phyloP scores from a whole-genome alignment of 257 asterid species.

The Gardenia jasminoides region DNA sequence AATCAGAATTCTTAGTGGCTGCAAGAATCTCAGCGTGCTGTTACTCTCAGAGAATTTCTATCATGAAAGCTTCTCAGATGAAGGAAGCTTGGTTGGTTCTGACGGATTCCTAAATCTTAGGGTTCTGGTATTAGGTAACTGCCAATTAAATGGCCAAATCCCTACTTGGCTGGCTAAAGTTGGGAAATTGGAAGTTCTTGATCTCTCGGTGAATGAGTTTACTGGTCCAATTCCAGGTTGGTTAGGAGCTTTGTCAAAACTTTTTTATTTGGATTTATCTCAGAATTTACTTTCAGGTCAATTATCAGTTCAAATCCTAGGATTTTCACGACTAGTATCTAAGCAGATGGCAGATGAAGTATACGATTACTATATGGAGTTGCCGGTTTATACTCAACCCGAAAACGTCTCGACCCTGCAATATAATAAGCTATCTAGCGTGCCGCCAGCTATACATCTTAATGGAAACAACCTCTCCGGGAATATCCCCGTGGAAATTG shows the following conservation, averaged over 20 bases:
- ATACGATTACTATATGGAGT: constrained; percentile 61
- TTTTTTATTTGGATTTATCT: constrained; percentile 87
- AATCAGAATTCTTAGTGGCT: constrained; percentile 51
- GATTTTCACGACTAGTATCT: constrained; percentile 51
- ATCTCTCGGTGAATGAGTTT: constrained; percentile 57
- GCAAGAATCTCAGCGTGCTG: constrained; percentile 66
- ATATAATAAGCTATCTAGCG: constrained; percentile 71
- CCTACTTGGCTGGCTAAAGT: constrained; percentile 67
- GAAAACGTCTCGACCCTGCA: constrained; percentile 73
- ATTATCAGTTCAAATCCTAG: constrained; percentile 59
- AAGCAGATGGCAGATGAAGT: constrained; percentile 48
- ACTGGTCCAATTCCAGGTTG: constrained; percentile 72
- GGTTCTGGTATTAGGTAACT: constrained; percentile 73
- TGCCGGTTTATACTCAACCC: constrained; percentile 88
- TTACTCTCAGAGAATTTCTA: constrained; percentile 69
- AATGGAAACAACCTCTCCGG: constrained; percentile 58
- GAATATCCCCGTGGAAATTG: constrained; percentile 64
- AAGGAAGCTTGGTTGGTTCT: constrained; percentile 35
- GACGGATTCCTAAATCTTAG: constrained; percentile 58
- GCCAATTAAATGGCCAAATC: constrained; percentile 57
- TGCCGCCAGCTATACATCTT: constrained; percentile 82
- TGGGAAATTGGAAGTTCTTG: constrained; percentile 61
- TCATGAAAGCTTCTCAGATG: constrained; percentile 57
- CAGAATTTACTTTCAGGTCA: too few relatives aligned
- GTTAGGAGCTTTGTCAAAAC: constrained; percentile 62